These are phyloP conservation scores for Eustoma russellianum DNA, from an alignment of 257 asterid species.

Conservation along the genomic window DNA sequence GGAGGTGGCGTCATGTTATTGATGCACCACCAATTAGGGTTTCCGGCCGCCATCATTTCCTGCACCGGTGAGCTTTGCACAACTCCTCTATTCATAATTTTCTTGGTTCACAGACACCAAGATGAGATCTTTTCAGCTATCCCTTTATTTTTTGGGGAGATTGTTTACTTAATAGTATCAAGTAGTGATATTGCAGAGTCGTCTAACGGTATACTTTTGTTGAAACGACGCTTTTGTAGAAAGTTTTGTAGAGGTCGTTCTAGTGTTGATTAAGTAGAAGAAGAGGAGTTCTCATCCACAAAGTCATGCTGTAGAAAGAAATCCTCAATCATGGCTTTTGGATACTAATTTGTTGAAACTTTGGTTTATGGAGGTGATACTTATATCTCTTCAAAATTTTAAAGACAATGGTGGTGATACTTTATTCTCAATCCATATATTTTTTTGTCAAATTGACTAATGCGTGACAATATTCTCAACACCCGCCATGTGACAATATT, in stretches of 20 bases:
- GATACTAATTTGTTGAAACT: conserved; percentile 14
- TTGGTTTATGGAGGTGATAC: no score
- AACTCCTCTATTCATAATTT: conserved; percentile 45
- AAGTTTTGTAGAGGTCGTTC: conserved; percentile 34
- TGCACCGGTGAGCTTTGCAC: conserved; percentile 51
- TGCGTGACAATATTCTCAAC: no score
- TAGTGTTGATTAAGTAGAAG: conserved; percentile 39
- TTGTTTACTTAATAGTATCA: no score
- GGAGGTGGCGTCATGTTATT: conserved; percentile 33
- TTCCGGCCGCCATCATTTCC: conserved; percentile 44
- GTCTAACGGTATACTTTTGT: conserved; percentile 10
- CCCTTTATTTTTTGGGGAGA: conserved; percentile 9
- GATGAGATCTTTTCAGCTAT: conserved; percentile 3
- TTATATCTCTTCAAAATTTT: no score
- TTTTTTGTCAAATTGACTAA: no score
- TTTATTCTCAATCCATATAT: no score
- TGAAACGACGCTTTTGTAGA: conserved; percentile 22
- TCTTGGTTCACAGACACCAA: background rate
- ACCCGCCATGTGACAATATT: no score
- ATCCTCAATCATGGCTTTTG: conserved; percentile 25
- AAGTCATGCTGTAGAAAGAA: conserved; percentile 21
- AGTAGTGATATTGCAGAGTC: conserved; percentile 24
- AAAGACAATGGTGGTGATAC: no score
- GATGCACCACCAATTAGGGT: conserved; percentile 52
- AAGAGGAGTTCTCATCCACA: conserved; percentile 6